Evolutionary conservation across 164 flowering plant genomes (phyloP).

Genomic region (Amborella trichopoda): DNA sequence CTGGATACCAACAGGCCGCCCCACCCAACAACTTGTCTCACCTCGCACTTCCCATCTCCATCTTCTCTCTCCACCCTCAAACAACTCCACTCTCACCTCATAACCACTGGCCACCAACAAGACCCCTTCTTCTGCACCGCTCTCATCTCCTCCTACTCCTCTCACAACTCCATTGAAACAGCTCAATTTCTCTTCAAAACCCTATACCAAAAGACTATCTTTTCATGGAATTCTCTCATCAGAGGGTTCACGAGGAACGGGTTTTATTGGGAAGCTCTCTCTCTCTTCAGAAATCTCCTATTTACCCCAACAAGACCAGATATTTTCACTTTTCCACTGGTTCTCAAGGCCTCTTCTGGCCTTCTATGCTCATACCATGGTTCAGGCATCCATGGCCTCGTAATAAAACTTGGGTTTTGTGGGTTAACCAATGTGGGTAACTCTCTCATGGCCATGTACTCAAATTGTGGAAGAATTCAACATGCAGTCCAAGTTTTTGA

Average conservation of each 20-base stretch:
- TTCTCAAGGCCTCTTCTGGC: slow-evolving; percentile 15
- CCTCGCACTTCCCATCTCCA: no score
- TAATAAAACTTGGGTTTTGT: slow-evolving; percentile 12
- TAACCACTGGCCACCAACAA: no score
- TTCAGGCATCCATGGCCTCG: slow-evolving; percentile 14
- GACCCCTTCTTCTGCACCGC: no score
- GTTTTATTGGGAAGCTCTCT: slow-evolving; percentile 12
- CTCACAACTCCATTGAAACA: not conserved
- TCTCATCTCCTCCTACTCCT: no score
- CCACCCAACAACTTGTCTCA: no score
- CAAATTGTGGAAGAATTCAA: slow-evolving; percentile 8
- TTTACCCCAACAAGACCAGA: slow-evolving; percentile 6
- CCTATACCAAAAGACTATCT: not conserved
- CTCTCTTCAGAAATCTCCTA: slow-evolving; percentile 22
- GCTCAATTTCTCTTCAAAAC: not conserved
- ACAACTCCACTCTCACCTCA: no score
- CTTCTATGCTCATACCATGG: slow-evolving; percentile 7
- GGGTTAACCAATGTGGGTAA: slow-evolving; percentile 3
- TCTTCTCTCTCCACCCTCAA: no score
- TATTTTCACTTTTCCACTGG: slow-evolving; percentile 12
- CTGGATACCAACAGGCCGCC: no score
- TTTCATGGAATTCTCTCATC: slow-evolving; percentile 14
- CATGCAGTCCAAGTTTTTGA: slow-evolving; percentile 19
- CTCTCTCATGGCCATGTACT: slow-evolving; percentile 13
- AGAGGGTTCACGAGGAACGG: slow-evolving; percentile 5